Evolutionary conservation across 2,329 filamentous ascomycete species (phyloP).

Genomic region (Ophiostoma himal-ulmi): DNA sequence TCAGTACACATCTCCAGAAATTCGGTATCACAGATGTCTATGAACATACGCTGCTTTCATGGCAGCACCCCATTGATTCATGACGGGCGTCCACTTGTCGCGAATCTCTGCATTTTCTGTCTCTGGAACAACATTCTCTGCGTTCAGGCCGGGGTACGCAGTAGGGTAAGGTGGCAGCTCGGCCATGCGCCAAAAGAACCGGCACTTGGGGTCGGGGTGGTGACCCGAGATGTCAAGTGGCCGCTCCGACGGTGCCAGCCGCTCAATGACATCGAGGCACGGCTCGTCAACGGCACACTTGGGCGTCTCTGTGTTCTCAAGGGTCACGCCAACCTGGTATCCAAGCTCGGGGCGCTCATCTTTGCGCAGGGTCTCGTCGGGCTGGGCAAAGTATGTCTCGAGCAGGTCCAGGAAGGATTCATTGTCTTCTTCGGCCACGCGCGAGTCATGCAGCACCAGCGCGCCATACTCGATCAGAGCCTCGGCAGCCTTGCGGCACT

Average conservation of each 20-base stretch:
- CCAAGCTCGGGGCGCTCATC: conserved; percentile 54
- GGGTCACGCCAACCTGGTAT: conserved; percentile 57
- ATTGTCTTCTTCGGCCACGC: conserved; percentile 52
- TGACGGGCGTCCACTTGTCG: conserved; percentile 47
- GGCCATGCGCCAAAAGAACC: conserved; percentile 59
- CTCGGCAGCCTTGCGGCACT: conserved; percentile 49
- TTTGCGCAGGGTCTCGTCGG: conserved; percentile 37
- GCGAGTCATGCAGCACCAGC: conserved; percentile 54
- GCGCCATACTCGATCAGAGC: conserved; percentile 57
- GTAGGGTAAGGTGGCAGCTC: conserved; percentile 50
- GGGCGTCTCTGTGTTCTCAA: conserved; percentile 58
- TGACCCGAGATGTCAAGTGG: conserved; percentile 54
- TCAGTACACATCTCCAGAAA: neutral
- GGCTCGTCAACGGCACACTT: conserved; percentile 59
- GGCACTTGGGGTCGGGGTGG: conserved; percentile 54
- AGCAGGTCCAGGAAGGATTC: conserved; percentile 53
- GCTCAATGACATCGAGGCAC: conserved; percentile 51
- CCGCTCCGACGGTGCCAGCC: conserved; percentile 49
- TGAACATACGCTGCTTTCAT: conserved; percentile 54
- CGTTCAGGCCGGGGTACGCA: conserved; percentile 50
- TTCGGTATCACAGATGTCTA: neutral
- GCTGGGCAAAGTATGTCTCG: conserved; percentile 60
- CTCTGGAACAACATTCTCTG: conserved; percentile 47
- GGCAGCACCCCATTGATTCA: conserved; percentile 53
- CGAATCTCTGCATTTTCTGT: conserved; percentile 41